phyloP scores from a whole-genome alignment of 352 stramenopile genomes.

The Blastocystis hominis region DNA sequence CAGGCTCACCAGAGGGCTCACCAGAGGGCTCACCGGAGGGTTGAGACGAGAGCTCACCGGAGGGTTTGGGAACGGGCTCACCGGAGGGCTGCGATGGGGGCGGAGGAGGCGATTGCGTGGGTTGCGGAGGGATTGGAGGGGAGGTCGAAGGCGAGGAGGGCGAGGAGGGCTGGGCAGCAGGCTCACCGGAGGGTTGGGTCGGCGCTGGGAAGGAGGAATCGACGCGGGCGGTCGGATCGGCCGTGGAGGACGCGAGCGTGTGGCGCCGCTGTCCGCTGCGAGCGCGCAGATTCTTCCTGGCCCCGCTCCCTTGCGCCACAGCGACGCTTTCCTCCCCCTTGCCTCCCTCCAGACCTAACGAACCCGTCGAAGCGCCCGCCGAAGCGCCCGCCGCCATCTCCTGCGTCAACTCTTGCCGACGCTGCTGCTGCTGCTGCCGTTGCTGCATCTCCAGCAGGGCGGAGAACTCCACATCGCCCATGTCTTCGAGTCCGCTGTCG shows the following conservation, averaged over 20 bases:
- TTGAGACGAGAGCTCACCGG: background rate
- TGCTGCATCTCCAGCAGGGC: background rate
- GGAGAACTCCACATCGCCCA: constrained; percentile 24
- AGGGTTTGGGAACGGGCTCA: background rate
- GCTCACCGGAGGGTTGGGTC: background rate
- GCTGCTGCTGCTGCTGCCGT: background rate
- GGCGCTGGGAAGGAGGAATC: background rate
- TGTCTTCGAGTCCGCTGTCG: constrained; percentile 23
- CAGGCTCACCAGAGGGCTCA: background rate
- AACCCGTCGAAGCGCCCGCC: background rate
- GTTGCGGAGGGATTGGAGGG: background rate
- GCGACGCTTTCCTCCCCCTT: background rate
- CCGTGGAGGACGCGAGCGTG: background rate
- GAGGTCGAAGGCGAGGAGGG: background rate
- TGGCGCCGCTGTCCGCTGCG: background rate
- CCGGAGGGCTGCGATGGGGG: background rate
- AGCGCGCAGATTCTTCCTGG: background rate
- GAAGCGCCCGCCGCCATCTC: too few species aligned
- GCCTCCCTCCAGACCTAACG: background rate
- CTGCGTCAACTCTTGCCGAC: too few species aligned
- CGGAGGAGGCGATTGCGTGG: background rate
- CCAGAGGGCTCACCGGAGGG: background rate
- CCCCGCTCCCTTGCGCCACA: background rate
- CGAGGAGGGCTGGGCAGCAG: background rate
- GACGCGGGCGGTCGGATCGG: background rate